Base-by-base conservation (phyloP, 2,329 filamentous ascomycete species). In the Diaporthe australafricana region DNA sequence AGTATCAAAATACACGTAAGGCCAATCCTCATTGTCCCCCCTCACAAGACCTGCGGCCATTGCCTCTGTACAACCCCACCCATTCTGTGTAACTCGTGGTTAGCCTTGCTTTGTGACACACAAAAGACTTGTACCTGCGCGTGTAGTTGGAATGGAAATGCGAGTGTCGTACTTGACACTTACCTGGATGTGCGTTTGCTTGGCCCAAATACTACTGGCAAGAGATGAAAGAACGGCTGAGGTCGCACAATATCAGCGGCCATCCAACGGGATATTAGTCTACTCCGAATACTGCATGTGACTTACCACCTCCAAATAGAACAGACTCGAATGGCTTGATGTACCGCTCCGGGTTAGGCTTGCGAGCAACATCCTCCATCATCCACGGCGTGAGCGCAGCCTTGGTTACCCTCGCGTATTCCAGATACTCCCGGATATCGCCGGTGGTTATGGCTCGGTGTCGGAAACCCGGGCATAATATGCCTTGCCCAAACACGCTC, bases 321-420 rank as follows among this genome's bases (percentile, higher is more conserved):
- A 70, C 45, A 45, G 9, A 38, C 1, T 72, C 60, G 5, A 72
- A 42, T 30, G 55, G 48, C 27, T 57, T 53, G 17, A 72, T 72
- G 12, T 60, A 70, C 7, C 68, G 53, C 32, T 53, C 60, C 40
- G 74, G 73, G 52, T 76, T 65, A 0, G 73, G 71, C 30, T 55
- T 70, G 45, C 68, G 70, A 0, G 76, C 76, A 14, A 76, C 40
- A 12, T 72, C 70, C 45, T 77, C 75, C 75, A 76, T 75, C 50
- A 74, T 74, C 68, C 71, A 74, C 16, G 76, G 76, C 27, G 75
- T 73, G 17, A 77, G 47, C 2, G 74, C 52, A 1, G 68, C 74
- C n/a, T 67, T 67, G 25, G 68, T 74, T 12, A 63, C 71, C 25
- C 48, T 73, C 12, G 75, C 66, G 35, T 73, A 57, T 7, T 70